Base-by-base conservation (phyloP, 2,329 filamentous ascomycete genomes). In the Alternaria dauci region DNA sequence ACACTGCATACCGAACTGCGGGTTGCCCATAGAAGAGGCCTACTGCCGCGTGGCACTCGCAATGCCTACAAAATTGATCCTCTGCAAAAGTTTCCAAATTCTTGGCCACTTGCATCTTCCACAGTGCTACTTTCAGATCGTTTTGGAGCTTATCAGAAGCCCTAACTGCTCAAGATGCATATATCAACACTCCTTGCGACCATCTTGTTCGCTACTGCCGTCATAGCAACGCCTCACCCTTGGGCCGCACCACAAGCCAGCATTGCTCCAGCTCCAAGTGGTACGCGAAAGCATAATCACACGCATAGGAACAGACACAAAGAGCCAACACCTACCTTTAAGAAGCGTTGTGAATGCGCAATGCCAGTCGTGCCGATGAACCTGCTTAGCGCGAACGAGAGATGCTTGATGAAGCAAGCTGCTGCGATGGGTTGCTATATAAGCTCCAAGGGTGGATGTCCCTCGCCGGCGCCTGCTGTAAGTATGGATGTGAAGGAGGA, bases 271-370 rank as follows among this genome's bases (percentile, higher is more conserved):
- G 14, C 51, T 5, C 23, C 61, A 5, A 48, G 28, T 28, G 8
- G 44, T 28, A 8, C 46, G 23, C 46, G 26, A 2, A 55, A 63
- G 36, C 34, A 54, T 28, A 59, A 65, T 30, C 50, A 58, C 38
- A 64, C 65, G 8, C 63, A 60, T 23, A 55, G 61, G 16, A 65
- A 71, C 47, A 41, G 18, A 16, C 68, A 63, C 9, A 69, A 69
- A 18, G 73, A 72, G 55, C 71, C 64, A 2, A 74, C 70, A 7
- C 73, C 73, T 2, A 68, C 61, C 1, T 76, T 76, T 58, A 71
- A 70, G 43, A 23, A 48, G 14, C 25, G 36, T 12, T 76, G 73
- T 50, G 59, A 72, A 11, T 76, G 72, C 47, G 23, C 55, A 8
- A 66, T 66, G 54, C 70, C 73, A 1, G 58, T 76, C 32, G 60